A percentile compares a stretch with the other conserved stretches of the same genome.
These are phyloP conservation scores for Lasiodiplodia theobromae DNA, from an alignment of 2,329 filamentous ascomycete genomes.

Conservation along the genomic window DNA sequence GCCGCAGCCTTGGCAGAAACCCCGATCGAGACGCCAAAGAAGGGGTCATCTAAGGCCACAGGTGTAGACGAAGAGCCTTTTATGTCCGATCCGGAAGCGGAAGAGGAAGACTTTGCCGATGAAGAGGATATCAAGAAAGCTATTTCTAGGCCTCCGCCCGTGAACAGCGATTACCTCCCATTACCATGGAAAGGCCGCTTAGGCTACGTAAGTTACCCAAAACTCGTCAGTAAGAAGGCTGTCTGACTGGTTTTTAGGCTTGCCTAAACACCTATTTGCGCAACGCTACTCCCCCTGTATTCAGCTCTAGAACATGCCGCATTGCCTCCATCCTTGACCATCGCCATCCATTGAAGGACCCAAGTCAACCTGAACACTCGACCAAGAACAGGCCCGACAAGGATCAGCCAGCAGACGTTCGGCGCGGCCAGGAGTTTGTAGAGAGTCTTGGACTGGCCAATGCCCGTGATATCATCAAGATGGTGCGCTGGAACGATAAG, in stretches of 20 bases:
- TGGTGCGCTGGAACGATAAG: slow-evolving; percentile 89
- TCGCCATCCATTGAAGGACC: slow-evolving; percentile 79
- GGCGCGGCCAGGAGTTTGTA: slow-evolving; percentile 74
- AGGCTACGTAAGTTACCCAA: slow-evolving; percentile 74
- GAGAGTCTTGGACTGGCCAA: slow-evolving; percentile 82
- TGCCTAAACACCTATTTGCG: slow-evolving; percentile 93
- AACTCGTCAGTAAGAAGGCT: not conserved
- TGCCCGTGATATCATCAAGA: slow-evolving; percentile 80
- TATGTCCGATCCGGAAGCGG: slow-evolving; percentile 59
- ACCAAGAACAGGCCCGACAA: slow-evolving; percentile 88
- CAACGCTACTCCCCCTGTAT: slow-evolving; percentile 80
- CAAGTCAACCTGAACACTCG: slow-evolving; percentile 76
- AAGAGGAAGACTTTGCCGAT: slow-evolving; percentile 59
- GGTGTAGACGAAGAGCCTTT: slow-evolving; percentile 29
- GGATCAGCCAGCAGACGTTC: slow-evolving; percentile 69
- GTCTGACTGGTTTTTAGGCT: slow-evolving; percentile 60
- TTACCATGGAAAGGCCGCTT: slow-evolving; percentile 89
- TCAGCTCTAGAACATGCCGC: slow-evolving; percentile 88
- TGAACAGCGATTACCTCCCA: slow-evolving; percentile 84
- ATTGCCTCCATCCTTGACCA: slow-evolving; percentile 91
- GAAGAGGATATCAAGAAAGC: slow-evolving; percentile 65
- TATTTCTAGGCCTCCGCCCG: slow-evolving; percentile 71
- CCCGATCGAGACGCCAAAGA: not conserved
- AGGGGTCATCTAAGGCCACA: not conserved
- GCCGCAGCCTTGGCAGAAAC: not conserved